Conservation (phyloP, 2,329 filamentous ascomycete species). For the Claviceps pazoutovae region DNA sequence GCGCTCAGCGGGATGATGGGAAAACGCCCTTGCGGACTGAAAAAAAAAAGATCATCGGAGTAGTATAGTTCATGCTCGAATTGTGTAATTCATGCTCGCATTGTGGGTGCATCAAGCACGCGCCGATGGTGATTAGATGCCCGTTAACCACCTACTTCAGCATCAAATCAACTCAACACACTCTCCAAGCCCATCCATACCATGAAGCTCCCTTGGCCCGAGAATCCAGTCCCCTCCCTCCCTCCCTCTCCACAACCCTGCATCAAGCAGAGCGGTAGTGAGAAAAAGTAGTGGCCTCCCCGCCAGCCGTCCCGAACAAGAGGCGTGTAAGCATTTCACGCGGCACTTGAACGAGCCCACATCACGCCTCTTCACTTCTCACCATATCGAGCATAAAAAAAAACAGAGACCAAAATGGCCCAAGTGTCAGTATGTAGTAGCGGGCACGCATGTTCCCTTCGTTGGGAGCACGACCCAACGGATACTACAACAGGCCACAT, state of each 20-base stretch:
- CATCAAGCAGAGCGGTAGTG: slow-evolving; percentile 35
- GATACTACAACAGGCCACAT: background rate
- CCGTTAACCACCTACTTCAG: too few relatives aligned
- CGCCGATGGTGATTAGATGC: too few relatives aligned
- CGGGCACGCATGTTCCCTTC: background rate
- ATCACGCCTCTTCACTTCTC: background rate
- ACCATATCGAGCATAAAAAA: background rate
- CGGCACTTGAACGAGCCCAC: background rate
- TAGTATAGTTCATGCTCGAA: too few relatives aligned
- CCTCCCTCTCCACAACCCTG: slow-evolving; percentile 33
- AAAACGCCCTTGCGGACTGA: too few relatives aligned
- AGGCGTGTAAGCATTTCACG: background rate
- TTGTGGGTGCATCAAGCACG: too few relatives aligned
- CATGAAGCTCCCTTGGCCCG: too few relatives aligned
- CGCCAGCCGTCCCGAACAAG: background rate
- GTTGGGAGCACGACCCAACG: background rate
- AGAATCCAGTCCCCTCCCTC: background rate
- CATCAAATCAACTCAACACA: too few relatives aligned
- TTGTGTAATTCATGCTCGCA: too few relatives aligned
- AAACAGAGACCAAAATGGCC: background rate
- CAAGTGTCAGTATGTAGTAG: background rate
- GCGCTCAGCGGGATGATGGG: too few relatives aligned
- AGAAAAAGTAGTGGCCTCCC: slow-evolving; percentile 30
- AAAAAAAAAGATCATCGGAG: too few relatives aligned
- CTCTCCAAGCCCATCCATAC: too few relatives aligned